Percentiles rank a stretch among this genome's conserved stretches.
phyloP scores from a whole-genome alignment of 2,329 filamentous ascomycete species.

The Aspergillus luchuensis region DNA sequence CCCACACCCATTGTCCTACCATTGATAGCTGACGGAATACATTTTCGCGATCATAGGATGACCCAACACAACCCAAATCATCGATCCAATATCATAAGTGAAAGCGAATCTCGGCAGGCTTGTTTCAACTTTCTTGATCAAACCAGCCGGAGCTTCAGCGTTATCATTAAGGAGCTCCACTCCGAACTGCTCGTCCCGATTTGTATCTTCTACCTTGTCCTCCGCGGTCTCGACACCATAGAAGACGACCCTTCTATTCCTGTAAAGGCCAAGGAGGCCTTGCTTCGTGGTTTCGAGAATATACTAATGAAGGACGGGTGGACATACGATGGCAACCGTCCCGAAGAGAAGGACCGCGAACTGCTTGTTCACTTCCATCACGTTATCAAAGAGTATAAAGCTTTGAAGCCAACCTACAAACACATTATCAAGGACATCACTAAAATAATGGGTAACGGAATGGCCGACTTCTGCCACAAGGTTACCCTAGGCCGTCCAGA shows the following conservation, averaged over 20 bases:
- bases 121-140: conserved; percentile 85
- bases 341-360: conserved; percentile 91
- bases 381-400: conserved; percentile 82
- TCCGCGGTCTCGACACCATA: conserved; percentile 94
- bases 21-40: conserved; percentile 16
- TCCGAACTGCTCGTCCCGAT: conserved; percentile 89
- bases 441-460: conserved; percentile 93
- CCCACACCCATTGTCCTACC: neutral
- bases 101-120: conserved; percentile 70
- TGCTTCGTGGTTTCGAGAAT: conserved; percentile 79
- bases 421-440: conserved; percentile 91
- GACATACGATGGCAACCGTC: conserved; percentile 83
- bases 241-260: conserved; percentile 97
- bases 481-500: conserved; percentile 65
- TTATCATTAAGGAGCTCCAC: conserved; percentile 94
- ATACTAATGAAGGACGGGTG: conserved; percentile 81
- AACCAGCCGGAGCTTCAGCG: conserved; percentile 89
- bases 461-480: conserved; percentile 92
- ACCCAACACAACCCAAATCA: conserved; percentile 95
- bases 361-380: conserved; percentile 90
- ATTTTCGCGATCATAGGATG: conserved; percentile 64
- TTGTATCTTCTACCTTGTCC: conserved; percentile 86
- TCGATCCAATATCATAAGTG: conserved; percentile 73
- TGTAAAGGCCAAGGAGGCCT: conserved; percentile 76
- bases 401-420: conserved; percentile 80